Evolutionary conservation across 73 alveolate genomes (phyloP).

Genomic region (Uronychia binucleata): DNA sequence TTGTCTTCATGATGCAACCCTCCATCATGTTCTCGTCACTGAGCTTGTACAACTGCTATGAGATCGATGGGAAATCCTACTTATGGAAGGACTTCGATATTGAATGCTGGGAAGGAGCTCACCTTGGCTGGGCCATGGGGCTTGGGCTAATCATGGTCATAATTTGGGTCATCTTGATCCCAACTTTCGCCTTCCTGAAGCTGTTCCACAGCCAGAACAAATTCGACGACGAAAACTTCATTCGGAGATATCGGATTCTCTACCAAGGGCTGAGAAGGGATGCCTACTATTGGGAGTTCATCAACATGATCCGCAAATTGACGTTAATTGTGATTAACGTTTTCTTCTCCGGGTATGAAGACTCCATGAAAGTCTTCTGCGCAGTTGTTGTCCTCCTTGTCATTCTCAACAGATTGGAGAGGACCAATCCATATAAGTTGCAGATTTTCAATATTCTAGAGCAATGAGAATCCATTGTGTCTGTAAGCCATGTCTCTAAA

Average conservation of each 20-base stretch:
- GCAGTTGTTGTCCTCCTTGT: background rate
- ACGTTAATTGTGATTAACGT: background rate
- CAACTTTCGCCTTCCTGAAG: background rate
- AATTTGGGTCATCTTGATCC: background rate
- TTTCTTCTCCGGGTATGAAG: background rate
- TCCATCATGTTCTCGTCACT: background rate
- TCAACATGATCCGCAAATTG: background rate
- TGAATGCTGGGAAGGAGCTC: background rate
- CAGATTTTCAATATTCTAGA: background rate
- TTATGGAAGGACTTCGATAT: background rate
- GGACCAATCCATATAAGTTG: background rate
- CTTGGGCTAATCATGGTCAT: background rate
- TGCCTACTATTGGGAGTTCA: background rate
- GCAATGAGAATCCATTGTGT: background rate
- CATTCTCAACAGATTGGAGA: background rate
- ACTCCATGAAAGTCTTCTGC: background rate
- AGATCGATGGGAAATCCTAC: background rate
- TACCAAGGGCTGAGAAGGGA: background rate
- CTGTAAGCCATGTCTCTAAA: background rate
- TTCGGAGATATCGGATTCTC: background rate
- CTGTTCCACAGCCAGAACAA: background rate
- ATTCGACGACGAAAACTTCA: background rate
- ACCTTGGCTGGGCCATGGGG: background rate
- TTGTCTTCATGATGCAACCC: background rate
- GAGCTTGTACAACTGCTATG: background rate